These are phyloP conservation scores for Bjerkandera adusta DNA, from an alignment of 1,284 basidiomycete species.

Conservation along the genomic window DNA sequence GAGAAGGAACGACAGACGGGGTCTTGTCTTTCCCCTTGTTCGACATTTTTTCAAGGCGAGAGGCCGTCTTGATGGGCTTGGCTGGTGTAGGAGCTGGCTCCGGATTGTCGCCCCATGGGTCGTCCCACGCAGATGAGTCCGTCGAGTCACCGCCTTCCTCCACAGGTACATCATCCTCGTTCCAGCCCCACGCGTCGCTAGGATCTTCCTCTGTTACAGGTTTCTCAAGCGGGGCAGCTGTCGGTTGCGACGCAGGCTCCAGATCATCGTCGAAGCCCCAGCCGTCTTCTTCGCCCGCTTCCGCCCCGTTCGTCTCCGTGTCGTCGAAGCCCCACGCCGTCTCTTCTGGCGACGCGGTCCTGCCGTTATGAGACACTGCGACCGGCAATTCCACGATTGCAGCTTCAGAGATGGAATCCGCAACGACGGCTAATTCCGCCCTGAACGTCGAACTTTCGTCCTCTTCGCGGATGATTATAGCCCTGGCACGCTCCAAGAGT, in stretches of 20 bases:
- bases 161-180: constrained; percentile 38
- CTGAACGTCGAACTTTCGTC: constrained; percentile 31
- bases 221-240: constrained; percentile 19
- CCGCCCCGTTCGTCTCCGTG: constrained; percentile 16
- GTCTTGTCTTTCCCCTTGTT: constrained; percentile 51
- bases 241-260: constrained; percentile 18
- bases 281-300: constrained; percentile 36
- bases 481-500: constrained; percentile 58
- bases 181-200: constrained; percentile 68
- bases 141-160: constrained; percentile 17
- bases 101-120: constrained; percentile 57
- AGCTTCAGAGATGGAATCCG: constrained; percentile 19
- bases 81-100: constrained; percentile 28
- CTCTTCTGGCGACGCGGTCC: constrained; percentile 22
- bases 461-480: constrained; percentile 39
- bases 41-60: constrained; percentile 55
- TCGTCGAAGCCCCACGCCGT: constrained; percentile 37
- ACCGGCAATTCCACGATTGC: background rate
- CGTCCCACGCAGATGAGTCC: constrained; percentile 47
- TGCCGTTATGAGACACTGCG: constrained; percentile 30
- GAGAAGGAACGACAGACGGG: constrained; percentile 18
- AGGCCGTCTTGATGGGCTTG: constrained; percentile 45
- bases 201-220: constrained; percentile 34
- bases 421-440: constrained; percentile 29
- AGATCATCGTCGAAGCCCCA: constrained; percentile 62